Base-by-base conservation (phyloP, 305 asterid genomes). In the Fraxinus greggii region DNA sequence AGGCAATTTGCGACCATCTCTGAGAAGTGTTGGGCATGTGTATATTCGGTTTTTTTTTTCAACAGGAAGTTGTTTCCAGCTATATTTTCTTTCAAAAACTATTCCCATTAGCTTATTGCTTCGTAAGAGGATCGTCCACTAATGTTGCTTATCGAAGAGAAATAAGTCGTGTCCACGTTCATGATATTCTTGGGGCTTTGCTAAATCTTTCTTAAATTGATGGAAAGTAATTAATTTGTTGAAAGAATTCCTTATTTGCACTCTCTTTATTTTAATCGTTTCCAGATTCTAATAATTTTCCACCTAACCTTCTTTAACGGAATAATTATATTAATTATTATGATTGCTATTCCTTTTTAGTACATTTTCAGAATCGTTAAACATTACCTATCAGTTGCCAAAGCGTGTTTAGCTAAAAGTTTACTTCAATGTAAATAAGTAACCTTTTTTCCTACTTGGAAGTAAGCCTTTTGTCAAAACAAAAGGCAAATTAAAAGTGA, bases 1-100 rank as follows among this genome's bases (percentile, higher is more conserved):
- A 93, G 21, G 99, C 98, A 17, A 95, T 94, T 81, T 94, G 98
- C 32, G 98, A 93, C 72, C 92, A 92, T 81, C 85, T 95, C 79
- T 95, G 84, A 92, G 83, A 79, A 19, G 76, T 10, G 40, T 23
- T 40, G 28, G 35, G 15, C 79, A 26, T 56, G 28, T 90, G 90
- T 87, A 86, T 83, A 87, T 89, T 86, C 79, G 36, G 72, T 78
- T 85, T 89, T 78, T 81, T 81, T 86, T 79, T 86, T 85, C 86
- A 74, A 83, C 88, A 82, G 51, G 76, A 84, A 77, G 79, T 54
- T 56, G 78, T 84, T 51, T 86, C 80, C 79, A 85, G 83, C 15
- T 65, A 75, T 83, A 69, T 80, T 76, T 76, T 69, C 79, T 79
- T 86, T 82, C 86, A 28, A 79, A 12, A 12, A 67, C 19, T 32